A percentile compares a stretch with the other conserved stretches of the same genome.
Evolutionary conservation across 805 yeast species (phyloP).

Genomic region (Nakazawaea wickerhamii): DNA sequence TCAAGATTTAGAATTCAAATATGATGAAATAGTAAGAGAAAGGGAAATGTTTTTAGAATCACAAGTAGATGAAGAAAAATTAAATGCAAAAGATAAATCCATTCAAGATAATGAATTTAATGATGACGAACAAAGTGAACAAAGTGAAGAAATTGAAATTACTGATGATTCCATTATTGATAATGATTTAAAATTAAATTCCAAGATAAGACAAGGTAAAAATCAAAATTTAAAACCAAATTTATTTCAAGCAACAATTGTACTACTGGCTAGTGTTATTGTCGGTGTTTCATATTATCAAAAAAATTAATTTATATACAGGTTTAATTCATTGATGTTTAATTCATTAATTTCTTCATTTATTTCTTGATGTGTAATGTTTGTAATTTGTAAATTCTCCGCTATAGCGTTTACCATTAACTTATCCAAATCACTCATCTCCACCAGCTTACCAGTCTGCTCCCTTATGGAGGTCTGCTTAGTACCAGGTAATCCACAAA

Average conservation of each 20-base stretch:
- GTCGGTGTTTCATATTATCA: conserved; percentile 8
- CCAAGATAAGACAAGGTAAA: neutral
- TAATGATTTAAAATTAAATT: neutral
- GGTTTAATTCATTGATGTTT: conserved; percentile 2
- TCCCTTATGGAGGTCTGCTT: conserved; percentile 48
- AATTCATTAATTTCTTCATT: conserved; percentile 1
- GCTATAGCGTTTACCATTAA: conserved; percentile 41
- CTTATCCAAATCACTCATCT: conserved; percentile 18
- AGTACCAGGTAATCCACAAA: conserved; percentile 78
- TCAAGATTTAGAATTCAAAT: conserved; percentile 9
- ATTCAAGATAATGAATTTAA: no score
- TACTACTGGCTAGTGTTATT: conserved; percentile 9
- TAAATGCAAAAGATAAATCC: conserved; percentile 18
- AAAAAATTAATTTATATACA: conserved; percentile 4
- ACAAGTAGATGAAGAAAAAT: conserved; percentile 17
- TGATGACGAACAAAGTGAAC: no score
- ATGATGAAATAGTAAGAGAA: conserved; percentile 15
- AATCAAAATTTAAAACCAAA: neutral
- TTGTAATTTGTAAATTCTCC: conserved; percentile 30
- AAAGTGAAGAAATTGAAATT: conserved; percentile 17
- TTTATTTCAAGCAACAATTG: conserved; percentile 3
- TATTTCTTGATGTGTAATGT: conserved; percentile 11
- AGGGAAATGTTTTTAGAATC: conserved; percentile 18
- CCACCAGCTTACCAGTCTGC: conserved; percentile 14
- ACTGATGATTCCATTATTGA: no score